Base-by-base conservation (phyloP, 371 early-diverging fungal genomes). In the Circinella minor region DNA sequence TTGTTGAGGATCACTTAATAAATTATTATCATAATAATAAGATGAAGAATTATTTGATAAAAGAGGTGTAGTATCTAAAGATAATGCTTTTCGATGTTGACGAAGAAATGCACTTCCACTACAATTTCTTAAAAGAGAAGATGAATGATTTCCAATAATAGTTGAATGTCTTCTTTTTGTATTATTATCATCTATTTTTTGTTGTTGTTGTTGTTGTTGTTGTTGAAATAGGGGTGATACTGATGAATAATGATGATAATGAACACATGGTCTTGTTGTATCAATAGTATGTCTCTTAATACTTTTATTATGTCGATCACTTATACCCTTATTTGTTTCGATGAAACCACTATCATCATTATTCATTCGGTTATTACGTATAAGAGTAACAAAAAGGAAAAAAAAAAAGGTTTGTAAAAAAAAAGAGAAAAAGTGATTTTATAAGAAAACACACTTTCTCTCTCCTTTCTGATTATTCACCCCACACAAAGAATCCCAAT, bases 11-110 rank as follows among this genome's bases (percentile, higher is more conserved):
- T 57, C 57, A 57, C 1, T 36, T 15, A 61, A 38, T 17, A 5
- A 20, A 55, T 48, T 47, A 60, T 39, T 48, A n/a, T 60, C 60
- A 18, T 36, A 67, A 27, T 36, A 36, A 27, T 11, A 15, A 17
- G 14, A 18, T 4, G 48, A 15, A 18, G 5, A 37, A 55, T 9
- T 11, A 34, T 20, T 27, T 18, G 60, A 15, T 37, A 71, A 66
- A 13, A 61, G 54, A 37, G 66, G 71, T 20, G 65, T 49, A 5
- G 71, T 66, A 66, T 71, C 71, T 49, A 71, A 60, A 11, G 66
- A 71, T 27, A 61, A 51, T 8, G 66, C 66, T 43, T 61, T 71
- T 27, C 66, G 60, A 39, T 61, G 66, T 18, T 14, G 51, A 15
- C 51, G 51, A 51, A 51, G 55, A 15, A 65, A 47, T n/a, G 34